These are phyloP conservation scores for Trichocladium antarcticum DNA, from an alignment of 495 filamentous ascomycete genomes.

Conservation along the genomic window DNA sequence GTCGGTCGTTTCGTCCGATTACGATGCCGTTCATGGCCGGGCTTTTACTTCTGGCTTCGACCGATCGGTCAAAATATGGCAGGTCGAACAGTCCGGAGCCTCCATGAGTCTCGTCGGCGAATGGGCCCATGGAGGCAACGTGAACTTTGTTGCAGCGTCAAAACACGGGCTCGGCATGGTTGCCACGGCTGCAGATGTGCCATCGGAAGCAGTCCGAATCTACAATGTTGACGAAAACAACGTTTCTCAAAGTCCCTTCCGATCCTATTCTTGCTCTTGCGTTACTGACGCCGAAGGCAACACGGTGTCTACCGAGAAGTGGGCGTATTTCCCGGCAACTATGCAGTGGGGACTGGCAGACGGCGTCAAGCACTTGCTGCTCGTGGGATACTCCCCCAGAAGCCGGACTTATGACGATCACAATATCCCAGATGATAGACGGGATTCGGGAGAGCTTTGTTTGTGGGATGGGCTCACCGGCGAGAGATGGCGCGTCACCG, in stretches of 20 bases:
- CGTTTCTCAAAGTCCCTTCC: constrained; percentile 24
- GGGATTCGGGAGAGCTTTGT: constrained; percentile 55
- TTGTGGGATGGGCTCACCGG: constrained; percentile 54
- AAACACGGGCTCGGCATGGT: constrained; percentile 32
- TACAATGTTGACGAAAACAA: constrained; percentile 31
- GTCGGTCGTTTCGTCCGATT: constrained; percentile 66
- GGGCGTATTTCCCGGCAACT: constrained; percentile 56
- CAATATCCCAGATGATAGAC: constrained; percentile 44
- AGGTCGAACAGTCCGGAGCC: constrained; percentile 28
- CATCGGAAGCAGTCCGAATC: constrained; percentile 38
- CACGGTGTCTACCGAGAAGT: constrained; percentile 35
- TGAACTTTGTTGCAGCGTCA: constrained; percentile 60
- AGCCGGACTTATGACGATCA: constrained; percentile 40
- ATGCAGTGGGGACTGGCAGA: constrained; percentile 57
- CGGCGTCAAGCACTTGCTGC: constrained; percentile 45
- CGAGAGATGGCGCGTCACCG: constrained; percentile 35
- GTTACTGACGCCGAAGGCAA: constrained; percentile 35
- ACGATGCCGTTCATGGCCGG: constrained; percentile 43
- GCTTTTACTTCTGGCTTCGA: constrained; percentile 79
- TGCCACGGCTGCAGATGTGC: constrained; percentile 43
- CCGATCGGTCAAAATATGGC: constrained; percentile 67
- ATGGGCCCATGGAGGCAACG: constrained; percentile 52
- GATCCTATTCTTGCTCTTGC: constrained; percentile 37
- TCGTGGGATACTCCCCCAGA: constrained; percentile 65
- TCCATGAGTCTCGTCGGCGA: constrained; percentile 37